Conservation (phyloP, 2,329 filamentous ascomycete genomes). For the Triangularia verruculosa region DNA sequence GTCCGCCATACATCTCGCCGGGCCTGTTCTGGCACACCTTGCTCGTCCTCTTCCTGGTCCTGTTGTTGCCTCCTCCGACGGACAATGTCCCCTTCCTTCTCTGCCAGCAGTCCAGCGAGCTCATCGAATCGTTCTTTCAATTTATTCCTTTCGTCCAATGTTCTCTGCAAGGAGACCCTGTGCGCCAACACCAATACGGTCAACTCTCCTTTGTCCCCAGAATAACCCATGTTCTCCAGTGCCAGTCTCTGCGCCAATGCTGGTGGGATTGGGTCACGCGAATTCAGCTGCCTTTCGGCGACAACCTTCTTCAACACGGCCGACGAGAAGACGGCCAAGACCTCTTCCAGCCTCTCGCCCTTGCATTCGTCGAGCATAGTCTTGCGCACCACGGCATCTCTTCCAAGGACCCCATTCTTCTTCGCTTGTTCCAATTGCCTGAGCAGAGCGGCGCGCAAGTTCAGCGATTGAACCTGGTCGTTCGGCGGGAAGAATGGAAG, state of each 20-base stretch:
- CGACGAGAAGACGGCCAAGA: conserved; percentile 80
- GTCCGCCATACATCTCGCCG: conserved; percentile 54
- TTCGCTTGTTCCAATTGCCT: conserved; percentile 80
- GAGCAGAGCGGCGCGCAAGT: conserved; percentile 80
- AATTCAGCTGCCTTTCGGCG: conserved; percentile 34
- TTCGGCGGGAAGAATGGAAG: conserved; percentile 86
- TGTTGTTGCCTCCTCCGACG: conserved; percentile 41
- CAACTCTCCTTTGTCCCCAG: conserved; percentile 53
- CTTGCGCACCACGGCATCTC: conserved; percentile 79
- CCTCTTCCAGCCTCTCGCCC: conserved; percentile 83
- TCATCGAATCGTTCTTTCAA: conserved; percentile 57
- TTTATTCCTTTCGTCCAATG: conserved; percentile 58
- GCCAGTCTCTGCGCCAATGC: conserved; percentile 55
- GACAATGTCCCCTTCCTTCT: conserved; percentile 59
- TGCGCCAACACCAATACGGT: conserved; percentile 70
- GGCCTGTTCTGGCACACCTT: conserved; percentile 39
- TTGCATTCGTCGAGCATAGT: conserved; percentile 97
- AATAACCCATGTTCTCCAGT: conserved; percentile 57
- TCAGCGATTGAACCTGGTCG: conserved; percentile 86
- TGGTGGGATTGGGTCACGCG: conserved; percentile 33
- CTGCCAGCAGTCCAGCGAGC: conserved; percentile 62
- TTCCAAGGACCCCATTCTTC: conserved; percentile 77
- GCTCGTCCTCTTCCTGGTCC: conserved; percentile 30
- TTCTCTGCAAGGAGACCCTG: conserved; percentile 59
- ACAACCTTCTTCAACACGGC: conserved; percentile 72